These are phyloP conservation scores for Tricholoma flavovirens DNA, from an alignment of 768 basidiomycete genomes.

Conservation along the genomic window DNA sequence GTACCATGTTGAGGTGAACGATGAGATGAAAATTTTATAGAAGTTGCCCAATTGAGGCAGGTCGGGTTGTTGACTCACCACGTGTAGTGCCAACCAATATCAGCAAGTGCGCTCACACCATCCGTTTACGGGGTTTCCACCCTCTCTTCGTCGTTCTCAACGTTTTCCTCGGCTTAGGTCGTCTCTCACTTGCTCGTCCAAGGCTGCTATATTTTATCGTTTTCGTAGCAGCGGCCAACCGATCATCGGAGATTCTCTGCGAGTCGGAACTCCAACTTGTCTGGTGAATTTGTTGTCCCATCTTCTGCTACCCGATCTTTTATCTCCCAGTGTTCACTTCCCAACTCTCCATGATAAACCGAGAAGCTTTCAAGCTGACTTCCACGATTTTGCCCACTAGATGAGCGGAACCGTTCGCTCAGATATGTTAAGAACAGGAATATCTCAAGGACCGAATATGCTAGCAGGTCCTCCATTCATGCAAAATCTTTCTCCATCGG, in stretches of 20 bases:
- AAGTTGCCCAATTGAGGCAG: conserved; percentile 11
- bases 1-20: conserved; percentile 51
- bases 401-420: conserved; percentile 47
- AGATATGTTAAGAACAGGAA: conserved; percentile 44
- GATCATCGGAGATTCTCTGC: conserved; percentile 20
- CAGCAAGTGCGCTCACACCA: conserved; percentile 16
- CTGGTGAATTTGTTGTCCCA: conserved; percentile 17
- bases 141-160: conserved; percentile 11
- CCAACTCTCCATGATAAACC: background rate
- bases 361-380: conserved; percentile 15
- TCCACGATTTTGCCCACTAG: conserved; percentile 7
- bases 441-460: conserved; percentile 33
- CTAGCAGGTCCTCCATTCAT: conserved; percentile 28
- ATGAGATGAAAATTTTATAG: background rate
- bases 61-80: conserved; percentile 25
- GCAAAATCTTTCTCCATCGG: conserved; percentile 33
- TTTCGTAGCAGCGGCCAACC: conserved; percentile 4
- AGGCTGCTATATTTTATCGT: conserved; percentile 10
- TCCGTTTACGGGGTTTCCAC: conserved; percentile 14
- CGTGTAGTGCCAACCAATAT: conserved; percentile 32
- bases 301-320: conserved; percentile 8
- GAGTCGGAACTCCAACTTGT: conserved; percentile 10
- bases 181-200: conserved; percentile 6
- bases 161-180: conserved; percentile 15
- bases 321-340: background rate